Conservation (phyloP, 2,329 filamentous ascomycete genomes). For the Passalora sequoiae region DNA sequence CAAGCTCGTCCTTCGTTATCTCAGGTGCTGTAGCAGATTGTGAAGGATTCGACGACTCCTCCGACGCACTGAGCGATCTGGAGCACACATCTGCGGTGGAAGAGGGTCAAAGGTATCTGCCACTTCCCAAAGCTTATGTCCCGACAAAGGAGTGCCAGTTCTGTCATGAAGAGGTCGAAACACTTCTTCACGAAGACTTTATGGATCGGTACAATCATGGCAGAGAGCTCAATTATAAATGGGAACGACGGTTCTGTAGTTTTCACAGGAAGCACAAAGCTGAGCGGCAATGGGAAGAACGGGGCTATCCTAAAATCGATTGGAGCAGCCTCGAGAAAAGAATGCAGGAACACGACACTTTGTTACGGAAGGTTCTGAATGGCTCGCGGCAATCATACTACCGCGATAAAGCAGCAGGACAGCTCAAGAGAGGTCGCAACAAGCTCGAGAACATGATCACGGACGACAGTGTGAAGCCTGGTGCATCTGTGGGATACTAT, state of each 20-base stretch:
- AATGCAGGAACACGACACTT: conserved; percentile 24
- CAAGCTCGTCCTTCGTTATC: no score
- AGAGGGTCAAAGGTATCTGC: conserved; percentile 1
- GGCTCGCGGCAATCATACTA: conserved; percentile 23
- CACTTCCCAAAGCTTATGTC: not conserved
- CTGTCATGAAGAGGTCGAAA: conserved; percentile 23
- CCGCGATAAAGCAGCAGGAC: conserved; percentile 23
- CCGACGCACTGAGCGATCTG: conserved; percentile 2
- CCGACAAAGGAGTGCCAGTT: conserved; percentile 21
- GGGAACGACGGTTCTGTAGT: conserved; percentile 33
- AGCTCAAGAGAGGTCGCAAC: conserved; percentile 21
- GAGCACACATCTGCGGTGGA: conserved; percentile 15
- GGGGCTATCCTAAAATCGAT: conserved; percentile 33
- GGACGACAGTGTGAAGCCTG: conserved; percentile 9
- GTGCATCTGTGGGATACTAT: conserved; percentile 32
- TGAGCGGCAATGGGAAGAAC: conserved; percentile 25
- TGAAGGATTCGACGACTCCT: no score
- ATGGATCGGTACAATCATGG: conserved; percentile 23
- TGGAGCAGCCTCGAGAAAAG: conserved; percentile 28
- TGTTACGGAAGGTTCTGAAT: conserved; percentile 26
- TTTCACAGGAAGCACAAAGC: conserved; percentile 30
- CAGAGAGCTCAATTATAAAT: conserved; percentile 26
- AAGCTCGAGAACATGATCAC: conserved; percentile 16
- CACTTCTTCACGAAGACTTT: conserved; percentile 29
- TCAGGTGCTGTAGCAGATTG: no score